Evolutionary conservation across 257 asterid genomes (phyloP), one percentile per base, ranked within the genome.

Genomic region (Anisodus acutangulus): DNA sequence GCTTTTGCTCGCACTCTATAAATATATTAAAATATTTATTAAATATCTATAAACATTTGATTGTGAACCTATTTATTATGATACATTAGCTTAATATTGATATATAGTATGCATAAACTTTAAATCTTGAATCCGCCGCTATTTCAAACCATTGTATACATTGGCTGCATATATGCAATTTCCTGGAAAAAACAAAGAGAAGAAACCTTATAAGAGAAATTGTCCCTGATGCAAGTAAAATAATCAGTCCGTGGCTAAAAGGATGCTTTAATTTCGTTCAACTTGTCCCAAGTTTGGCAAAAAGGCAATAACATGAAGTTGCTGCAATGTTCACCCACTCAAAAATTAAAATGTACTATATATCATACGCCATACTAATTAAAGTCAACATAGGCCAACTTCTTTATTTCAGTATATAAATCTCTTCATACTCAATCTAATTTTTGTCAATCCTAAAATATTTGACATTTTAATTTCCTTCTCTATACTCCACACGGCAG

Each of bases 211-310:
- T 26, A 26, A 26, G 31, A 26, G 31, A 26, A 26, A 26, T 26
- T 26, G 31, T 26, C 31, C 31, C 31, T 26, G 31, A 26, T 26
- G 31, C 31, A 26, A 26, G 31, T 1, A 26, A 26, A 26, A 26
- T 26, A 26, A 26, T 26, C 31, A 26, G 31, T 26, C 31, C 1
- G 31, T 26, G 31, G 31, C 31, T 26, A 26, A 26, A 26, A 0
- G 31, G 31, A 26, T 26, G 31, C 31, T 26, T 26, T 26, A 31
- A 31, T 31, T 31, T 31, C 22, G 26, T 86, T 82, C 82, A 86
- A 82, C 80, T 88, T 69, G 9, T 72, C 88, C 85, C 13, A 8
- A 86, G 92, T 90, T 93, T 84, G 97, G 98, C 92, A 83, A 87
- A 71, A 87, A n/a, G 64, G 86, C 95, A 92, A 90, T 88, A 84